A percentile compares a stretch with the other conserved stretches of the same genome.
These are phyloP conservation scores for Candida railenensis DNA, from an alignment of 805 yeast species.

Conservation along the genomic window DNA sequence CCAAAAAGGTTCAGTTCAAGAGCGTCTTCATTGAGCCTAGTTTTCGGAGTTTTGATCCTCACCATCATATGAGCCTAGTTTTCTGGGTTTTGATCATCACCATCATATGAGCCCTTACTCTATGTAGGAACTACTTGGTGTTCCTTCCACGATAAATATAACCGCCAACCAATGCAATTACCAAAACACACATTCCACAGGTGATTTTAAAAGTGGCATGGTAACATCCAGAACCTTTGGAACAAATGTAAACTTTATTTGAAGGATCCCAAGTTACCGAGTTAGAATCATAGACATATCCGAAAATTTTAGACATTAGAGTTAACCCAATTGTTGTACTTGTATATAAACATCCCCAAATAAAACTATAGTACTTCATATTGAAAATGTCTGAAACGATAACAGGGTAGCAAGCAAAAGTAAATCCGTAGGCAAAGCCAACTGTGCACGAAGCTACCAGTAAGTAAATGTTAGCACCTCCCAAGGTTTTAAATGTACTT, in stretches of 20 bases:
- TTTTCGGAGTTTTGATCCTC: neutral
- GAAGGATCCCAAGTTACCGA: constrained; percentile 17
- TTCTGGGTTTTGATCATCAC: neutral
- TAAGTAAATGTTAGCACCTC: constrained; percentile 17
- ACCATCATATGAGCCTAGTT: neutral
- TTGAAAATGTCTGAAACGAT: constrained; percentile 31
- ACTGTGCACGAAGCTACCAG: constrained; percentile 24
- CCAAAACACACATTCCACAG: constrained; percentile 18
- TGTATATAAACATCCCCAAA: constrained; percentile 35
- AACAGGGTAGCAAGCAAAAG: constrained; percentile 34
- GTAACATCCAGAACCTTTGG: constrained; percentile 30
- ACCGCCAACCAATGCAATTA: constrained; percentile 16
- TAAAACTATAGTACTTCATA: constrained; percentile 30
- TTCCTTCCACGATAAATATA: constrained; percentile 15
- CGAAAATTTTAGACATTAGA: constrained; percentile 31
- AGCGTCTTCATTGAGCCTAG: neutral
- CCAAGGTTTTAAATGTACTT: constrained; percentile 10
- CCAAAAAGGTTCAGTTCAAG: neutral
- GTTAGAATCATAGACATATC: constrained; percentile 26
- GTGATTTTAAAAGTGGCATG: constrained; percentile 25
- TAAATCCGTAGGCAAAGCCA: constrained; percentile 35
- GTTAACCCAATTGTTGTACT: constrained; percentile 32
- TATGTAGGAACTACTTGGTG: neutral
- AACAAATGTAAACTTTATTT: constrained; percentile 19
- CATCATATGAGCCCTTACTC: neutral